Base-by-base conservation (phyloP, 345 rosid genomes). In the Gossypium mustelinum region DNA sequence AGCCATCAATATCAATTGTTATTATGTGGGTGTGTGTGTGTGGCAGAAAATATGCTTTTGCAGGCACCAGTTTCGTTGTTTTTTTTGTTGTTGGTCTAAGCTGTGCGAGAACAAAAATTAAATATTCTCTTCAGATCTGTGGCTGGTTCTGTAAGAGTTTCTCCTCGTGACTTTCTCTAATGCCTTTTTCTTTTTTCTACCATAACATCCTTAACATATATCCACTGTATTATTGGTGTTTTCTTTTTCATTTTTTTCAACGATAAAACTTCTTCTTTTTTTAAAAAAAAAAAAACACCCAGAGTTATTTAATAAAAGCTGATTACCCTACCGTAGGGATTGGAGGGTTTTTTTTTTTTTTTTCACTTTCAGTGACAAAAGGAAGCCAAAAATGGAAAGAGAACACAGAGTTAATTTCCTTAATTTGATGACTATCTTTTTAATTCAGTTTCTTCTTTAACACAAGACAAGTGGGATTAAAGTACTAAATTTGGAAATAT, bases 1-100 rank as follows among this genome's bases (percentile, higher is more conserved):
- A 62, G 77, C 78, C 71, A 82, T 76, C 68, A 78, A 81, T 77
- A 78, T 55, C 54, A 62, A 65, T 79, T 80, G 85, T 64, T 78
- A 73, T 4, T 34, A 4, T 34, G 39, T 34, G 39, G 39, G 77
- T 65, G 39, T 24, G 77, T 24, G 77, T 60, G 61, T 68, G 83
- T 1, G 74, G 74, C 85, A 80, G 87, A 80, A 56, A 82, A 80
- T 79, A 80, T 85, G 83, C 81, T 56, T 73, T 76, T 73, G 77
- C 79, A 65, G 83, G 83, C 81, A 74, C 65, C 80, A 63, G 73
- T 87, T 81, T 78, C 78, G 76, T 85, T 85, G 86, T 84, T 80
- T 84, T 84, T 74, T 82, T 66, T 82, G 88, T 82, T 84, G 85
- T 79, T 85, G 73, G 77, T 72, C 29, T 78, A 76, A 78, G 58